phyloP scores from a whole-genome alignment of 176 grass and related monocot species.

The Paspalum notatum region DNA sequence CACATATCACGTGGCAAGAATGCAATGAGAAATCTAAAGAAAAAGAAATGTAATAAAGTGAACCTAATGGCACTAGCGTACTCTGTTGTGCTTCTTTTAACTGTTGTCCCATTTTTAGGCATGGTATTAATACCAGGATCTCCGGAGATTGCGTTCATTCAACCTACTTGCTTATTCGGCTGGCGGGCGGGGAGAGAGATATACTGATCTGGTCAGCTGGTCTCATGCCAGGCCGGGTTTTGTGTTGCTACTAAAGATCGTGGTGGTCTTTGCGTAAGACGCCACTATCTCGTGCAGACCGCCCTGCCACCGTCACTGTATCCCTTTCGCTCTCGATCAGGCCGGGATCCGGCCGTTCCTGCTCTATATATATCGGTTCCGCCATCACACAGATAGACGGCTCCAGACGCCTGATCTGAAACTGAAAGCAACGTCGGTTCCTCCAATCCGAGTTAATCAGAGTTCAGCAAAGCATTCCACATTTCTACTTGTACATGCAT shows the following conservation, averaged over 20 bases:
- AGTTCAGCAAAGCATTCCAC: background rate
- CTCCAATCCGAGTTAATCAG: background rate
- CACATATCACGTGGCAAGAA: no score
- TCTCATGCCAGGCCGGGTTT: slow-evolving; percentile 2
- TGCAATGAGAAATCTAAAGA: no score
- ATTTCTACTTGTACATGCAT: no score
- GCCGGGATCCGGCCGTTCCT: background rate
- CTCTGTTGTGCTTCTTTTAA: no score
- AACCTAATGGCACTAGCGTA: no score
- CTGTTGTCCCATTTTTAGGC: no score
- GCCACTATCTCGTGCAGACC: slow-evolving; percentile 29
- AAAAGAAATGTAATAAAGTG: no score
- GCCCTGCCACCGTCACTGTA: background rate
- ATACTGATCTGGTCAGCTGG: background rate
- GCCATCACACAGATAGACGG: background rate
- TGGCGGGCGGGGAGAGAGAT: no score
- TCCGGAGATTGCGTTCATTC: no score
- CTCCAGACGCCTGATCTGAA: slow-evolving; percentile 28
- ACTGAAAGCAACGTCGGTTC: slow-evolving; percentile 10
- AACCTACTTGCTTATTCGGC: no score
- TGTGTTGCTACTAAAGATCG: slow-evolving; percentile 9
- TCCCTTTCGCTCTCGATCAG: background rate
- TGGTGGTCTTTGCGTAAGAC: slow-evolving; percentile 53
- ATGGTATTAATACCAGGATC: no score
- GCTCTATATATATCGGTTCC: slow-evolving; percentile 37